phyloP scores from a whole-genome alignment of 225 moss, liverwort and hornwort species.

The Thuidium tamariscinum region DNA sequence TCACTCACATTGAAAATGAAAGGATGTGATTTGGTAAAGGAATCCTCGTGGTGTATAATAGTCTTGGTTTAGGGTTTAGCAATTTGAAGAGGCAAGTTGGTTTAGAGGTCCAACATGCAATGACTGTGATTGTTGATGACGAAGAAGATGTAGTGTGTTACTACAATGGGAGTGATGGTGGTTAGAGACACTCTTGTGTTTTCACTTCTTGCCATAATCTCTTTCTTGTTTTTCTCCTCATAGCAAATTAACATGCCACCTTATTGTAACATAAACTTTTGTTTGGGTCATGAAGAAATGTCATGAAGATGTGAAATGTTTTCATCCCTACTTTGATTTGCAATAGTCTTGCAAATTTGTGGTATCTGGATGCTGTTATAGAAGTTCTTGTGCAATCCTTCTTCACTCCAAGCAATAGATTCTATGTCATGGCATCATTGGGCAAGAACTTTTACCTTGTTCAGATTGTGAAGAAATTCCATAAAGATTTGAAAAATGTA shows the following conservation, averaged over 20 bases:
- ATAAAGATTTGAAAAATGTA: neutral
- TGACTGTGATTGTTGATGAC: neutral
- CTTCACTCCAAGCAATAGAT: neutral
- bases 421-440: neutral
- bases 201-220: neutral
- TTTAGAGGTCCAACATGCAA: neutral
- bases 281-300: neutral
- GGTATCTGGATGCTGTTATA: neutral
- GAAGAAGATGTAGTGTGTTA: neutral
- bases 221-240: neutral
- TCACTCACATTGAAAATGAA: neutral
- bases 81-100: slow-evolving; percentile 4
- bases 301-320: neutral
- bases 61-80: neutral
- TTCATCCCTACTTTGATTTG: neutral
- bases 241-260: neutral
- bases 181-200: slow-evolving; percentile 6
- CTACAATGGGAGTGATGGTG: neutral
- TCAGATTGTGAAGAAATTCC: neutral
- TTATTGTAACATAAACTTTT: neutral
- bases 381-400: neutral
- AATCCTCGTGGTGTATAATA: neutral
- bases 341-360: neutral
- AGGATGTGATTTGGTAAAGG: neutral
- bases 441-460: neutral